Evolutionary conservation across 2,329 filamentous ascomycete species (phyloP).

Genomic region (Onygenales sp.): DNA sequence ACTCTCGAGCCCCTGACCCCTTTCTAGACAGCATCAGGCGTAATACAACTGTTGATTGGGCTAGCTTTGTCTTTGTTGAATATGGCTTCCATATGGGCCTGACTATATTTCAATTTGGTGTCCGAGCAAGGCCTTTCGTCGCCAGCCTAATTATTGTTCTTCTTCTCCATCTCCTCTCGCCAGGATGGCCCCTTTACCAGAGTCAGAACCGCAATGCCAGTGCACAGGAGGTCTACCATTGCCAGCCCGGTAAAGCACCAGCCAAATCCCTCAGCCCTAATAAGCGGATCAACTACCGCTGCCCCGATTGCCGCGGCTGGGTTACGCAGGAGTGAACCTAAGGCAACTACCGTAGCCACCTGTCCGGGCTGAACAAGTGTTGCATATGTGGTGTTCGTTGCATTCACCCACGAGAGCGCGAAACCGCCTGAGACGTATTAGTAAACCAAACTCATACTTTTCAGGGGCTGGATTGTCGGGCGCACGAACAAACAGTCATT

Average conservation of each 20-base stretch:
- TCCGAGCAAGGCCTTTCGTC: neutral
- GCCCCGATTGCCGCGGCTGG: conserved; percentile 1
- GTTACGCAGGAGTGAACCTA: conserved; percentile 1
- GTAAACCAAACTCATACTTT: neutral
- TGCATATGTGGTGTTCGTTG: conserved; percentile 2
- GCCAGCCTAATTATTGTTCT: neutral
- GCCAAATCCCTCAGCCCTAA: conserved; percentile 1
- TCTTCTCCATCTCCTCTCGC: conserved; percentile 1
- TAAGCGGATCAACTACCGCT: neutral
- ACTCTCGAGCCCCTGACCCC: no score
- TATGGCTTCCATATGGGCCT: no score
- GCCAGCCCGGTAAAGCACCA: conserved; percentile 4
- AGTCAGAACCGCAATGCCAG: neutral
- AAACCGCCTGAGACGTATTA: neutral
- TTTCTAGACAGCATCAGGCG: no score
- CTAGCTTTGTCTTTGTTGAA: no score
- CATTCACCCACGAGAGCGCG: conserved; percentile 1
- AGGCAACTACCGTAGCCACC: conserved; percentile 2
- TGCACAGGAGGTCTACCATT: neutral
- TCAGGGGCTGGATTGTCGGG: neutral
- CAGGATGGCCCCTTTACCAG: neutral
- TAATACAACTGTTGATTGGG: no score
- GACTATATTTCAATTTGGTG: neutral
- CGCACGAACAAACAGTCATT: neutral
- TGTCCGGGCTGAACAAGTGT: conserved; percentile 2